These are phyloP conservation scores for Pisolithus microcarpus DNA, from an alignment of 768 basidiomycete species.

Conservation along the genomic window DNA sequence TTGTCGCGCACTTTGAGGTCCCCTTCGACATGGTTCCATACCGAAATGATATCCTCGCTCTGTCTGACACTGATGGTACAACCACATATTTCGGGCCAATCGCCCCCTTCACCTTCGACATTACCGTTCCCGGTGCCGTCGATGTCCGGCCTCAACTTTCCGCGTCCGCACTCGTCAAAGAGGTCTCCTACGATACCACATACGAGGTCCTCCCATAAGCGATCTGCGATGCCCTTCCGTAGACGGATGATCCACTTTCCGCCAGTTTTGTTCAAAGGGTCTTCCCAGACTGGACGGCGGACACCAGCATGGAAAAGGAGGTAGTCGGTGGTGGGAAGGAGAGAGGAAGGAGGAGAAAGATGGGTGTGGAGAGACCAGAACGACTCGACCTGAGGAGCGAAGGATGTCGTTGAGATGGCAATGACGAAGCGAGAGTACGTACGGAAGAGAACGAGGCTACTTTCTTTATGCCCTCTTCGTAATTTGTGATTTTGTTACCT, in stretches of 20 bases:
- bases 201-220: constrained; percentile 86
- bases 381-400: constrained; percentile 68
- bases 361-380: constrained; percentile 96
- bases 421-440: constrained; percentile 20
- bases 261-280: constrained; percentile 77
- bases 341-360: constrained; percentile 73
- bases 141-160: constrained; percentile 21
- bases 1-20: constrained; percentile 72
- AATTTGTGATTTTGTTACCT: constrained; percentile 82
- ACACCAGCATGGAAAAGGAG: constrained; percentile 84
- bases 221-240: constrained; percentile 83
- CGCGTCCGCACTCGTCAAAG: constrained; percentile 58
- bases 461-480: constrained; percentile 93
- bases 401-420: constrained; percentile 3
- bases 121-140: constrained; percentile 30
- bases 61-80: constrained; percentile 91
- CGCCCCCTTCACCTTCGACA: constrained; percentile 30
- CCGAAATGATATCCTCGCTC: constrained; percentile 86
- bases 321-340: constrained; percentile 89
- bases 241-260: constrained; percentile 96
- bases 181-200: constrained; percentile 86
- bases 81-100: constrained; percentile 84
- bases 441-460: constrained; percentile 87
- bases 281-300: constrained; percentile 92
- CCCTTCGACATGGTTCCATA: constrained; percentile 85